phyloP scores from a whole-genome alignment of 768 basidiomycete genomes.

The Grammothele lineata region DNA sequence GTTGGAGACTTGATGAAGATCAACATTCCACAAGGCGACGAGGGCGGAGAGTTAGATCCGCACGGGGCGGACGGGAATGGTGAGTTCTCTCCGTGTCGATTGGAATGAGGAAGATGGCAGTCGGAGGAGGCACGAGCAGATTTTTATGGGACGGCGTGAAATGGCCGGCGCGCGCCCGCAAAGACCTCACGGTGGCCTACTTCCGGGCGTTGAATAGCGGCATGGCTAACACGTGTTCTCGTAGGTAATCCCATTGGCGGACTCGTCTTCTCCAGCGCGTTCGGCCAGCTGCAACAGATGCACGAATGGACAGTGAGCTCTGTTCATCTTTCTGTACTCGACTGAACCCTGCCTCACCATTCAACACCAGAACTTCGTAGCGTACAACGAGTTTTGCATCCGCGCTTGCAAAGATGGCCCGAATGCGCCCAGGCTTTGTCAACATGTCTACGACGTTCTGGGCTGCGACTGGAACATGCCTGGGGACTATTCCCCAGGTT shows the following conservation, averaged over 20 bases:
- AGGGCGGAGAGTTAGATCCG: conserved; percentile 65
- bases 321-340: conserved; percentile 8
- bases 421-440: conserved; percentile 48
- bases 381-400: conserved; percentile 61
- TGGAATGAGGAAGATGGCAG: neutral
- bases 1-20: conserved; percentile 61
- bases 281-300: conserved; percentile 45
- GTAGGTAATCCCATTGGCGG: conserved; percentile 58
- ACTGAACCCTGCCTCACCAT: too few species aligned
- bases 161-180: too few species aligned
- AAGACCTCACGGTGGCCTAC: too few species aligned
- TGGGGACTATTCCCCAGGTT: conserved; percentile 36
- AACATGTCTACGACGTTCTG: conserved; percentile 54
- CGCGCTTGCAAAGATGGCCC: conserved; percentile 56
- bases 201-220: too few species aligned
- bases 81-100: conserved; percentile 16
- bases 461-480: conserved; percentile 66
- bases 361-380: conserved; percentile 60
- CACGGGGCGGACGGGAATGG: conserved; percentile 60
- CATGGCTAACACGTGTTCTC: too few species aligned
- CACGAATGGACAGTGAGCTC: conserved; percentile 67
- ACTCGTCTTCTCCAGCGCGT: conserved; percentile 71
- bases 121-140: neutral
- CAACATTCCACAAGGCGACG: conserved; percentile 58
- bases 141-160: neutral